phyloP scores from a whole-genome alignment of 129 eudicot genomes.

The Lactuca saligna region DNA sequence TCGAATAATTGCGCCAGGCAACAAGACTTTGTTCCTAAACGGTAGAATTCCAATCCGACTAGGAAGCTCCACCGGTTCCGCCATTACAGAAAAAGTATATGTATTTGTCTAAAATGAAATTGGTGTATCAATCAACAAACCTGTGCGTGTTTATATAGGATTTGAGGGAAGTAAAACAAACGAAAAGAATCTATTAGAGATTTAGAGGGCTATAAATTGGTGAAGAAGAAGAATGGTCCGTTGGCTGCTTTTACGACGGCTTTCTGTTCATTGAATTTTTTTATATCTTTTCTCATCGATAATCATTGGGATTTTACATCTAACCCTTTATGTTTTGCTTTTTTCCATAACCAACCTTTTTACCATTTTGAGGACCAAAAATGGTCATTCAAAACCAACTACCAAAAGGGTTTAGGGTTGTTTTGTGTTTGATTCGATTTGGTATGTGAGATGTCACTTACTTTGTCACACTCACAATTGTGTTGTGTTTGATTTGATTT shows the following conservation, averaged over 20 bases:
- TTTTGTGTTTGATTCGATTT: no score
- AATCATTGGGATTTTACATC: neutral
- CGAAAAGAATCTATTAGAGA: neutral
- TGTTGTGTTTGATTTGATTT: no score
- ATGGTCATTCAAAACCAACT: neutral
- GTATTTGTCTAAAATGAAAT: neutral
- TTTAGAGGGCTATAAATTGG: neutral
- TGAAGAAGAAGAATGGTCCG: conserved; percentile 23
- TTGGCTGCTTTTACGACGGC: conserved; percentile 35
- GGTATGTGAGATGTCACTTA: no score
- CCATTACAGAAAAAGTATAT: conserved; percentile 36
- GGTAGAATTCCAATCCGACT: conserved; percentile 87
- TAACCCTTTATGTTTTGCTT: neutral
- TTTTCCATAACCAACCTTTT: neutral
- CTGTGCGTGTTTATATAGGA: conserved; percentile 20
- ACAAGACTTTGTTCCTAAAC: conserved; percentile 84
- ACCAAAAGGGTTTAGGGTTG: no score
- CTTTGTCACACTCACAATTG: no score
- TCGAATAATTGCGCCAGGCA: conserved; percentile 93
- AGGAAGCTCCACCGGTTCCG: conserved; percentile 81
- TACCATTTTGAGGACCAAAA: neutral
- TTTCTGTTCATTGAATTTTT: conserved; percentile 33
- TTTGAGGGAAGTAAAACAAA: conserved; percentile 9
- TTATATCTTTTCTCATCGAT: neutral
- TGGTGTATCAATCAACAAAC: neutral